Evolutionary conservation across 805 yeast genomes (phyloP), one percentile per base, ranked within the genome.

Genomic region (Yamadazyma tumulicola): DNA sequence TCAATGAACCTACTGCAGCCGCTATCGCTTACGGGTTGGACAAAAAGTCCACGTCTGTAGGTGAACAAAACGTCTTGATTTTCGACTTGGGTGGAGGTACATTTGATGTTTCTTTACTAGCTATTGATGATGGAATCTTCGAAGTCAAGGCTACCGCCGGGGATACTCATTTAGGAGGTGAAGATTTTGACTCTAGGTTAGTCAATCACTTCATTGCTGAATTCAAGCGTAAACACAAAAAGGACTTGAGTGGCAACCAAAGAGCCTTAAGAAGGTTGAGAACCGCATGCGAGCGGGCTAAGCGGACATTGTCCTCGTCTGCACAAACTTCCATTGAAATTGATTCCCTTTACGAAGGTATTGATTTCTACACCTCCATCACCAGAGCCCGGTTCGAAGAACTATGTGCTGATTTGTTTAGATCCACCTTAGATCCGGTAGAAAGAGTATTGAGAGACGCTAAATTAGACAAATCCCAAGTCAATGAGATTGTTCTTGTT

Each of bases 341-440:
- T 55, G 98, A 91, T 67, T 85, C 97, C 31, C 81, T 91, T 55
- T 84, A 71, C 56, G 96, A 91, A 53, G 97, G 97, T 64, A 77
- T 86, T 61, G 97, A 91, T 67, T 88, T 93, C 72, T 81, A 89
- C 48, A 96, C 93, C 68, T 79, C 96, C 43, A 75, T 91, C 55
- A 85, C 97, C 42, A 87, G 97, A 70, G 98, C 97, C 51, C 88
- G 94, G 72, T 91, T 91, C 54, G 98, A 91, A 74, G 97, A 91
- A 74, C 72, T 91, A 62, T 89, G 91, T 77, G 72, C 85, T 53
- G 95, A 86, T 54, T 68, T 89, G 54, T 91, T 91, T 78, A 87
- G 86, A 74, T 85, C 85, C 65, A 91, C 98, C 36, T 72, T 91
- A 61, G 89, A 85, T 61, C 97, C 97, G 35, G 97, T 91, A 48